These are phyloP conservation scores for Metschnikowia borealis DNA, from an alignment of 805 yeast genomes.

Conservation along the genomic window DNA sequence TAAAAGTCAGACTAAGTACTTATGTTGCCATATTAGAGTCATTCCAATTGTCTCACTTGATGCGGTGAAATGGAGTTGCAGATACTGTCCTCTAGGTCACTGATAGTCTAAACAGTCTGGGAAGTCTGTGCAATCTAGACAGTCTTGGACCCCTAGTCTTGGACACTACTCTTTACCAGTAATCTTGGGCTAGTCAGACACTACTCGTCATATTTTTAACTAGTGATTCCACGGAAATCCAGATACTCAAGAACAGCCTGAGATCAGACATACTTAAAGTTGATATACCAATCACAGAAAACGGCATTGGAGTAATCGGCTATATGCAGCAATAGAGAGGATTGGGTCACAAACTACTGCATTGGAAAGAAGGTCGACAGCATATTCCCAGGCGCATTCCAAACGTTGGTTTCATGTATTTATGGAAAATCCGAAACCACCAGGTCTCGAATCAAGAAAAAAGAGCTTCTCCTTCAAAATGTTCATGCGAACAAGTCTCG, in stretches of 20 bases:
- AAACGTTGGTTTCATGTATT: slow-evolving; percentile 9
- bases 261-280: slow-evolving; percentile 20
- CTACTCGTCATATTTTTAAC: slow-evolving; percentile 16
- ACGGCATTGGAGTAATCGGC: slow-evolving; percentile 29
- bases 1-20: too few relatives aligned
- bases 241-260: background rate
- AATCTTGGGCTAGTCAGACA: too few relatives aligned
- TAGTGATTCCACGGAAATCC: slow-evolving; percentile 20
- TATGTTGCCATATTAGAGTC: too few relatives aligned
- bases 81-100: too few relatives aligned
- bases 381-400: slow-evolving; percentile 17
- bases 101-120: too few relatives aligned
- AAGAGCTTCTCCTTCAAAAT: slow-evolving; percentile 14
- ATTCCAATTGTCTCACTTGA: too few relatives aligned
- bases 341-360: slow-evolving; percentile 18
- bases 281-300: slow-evolving; percentile 20
- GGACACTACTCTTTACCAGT: too few relatives aligned
- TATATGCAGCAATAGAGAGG: slow-evolving; percentile 18
- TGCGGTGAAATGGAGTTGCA: too few relatives aligned
- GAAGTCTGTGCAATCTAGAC: too few relatives aligned
- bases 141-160: too few relatives aligned
- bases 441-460: slow-evolving; percentile 16
- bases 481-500: slow-evolving; percentile 14
- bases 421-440: slow-evolving; percentile 12
- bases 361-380: slow-evolving; percentile 20